These are phyloP conservation scores for Meripilus lineatus DNA, from an alignment of 1,284 basidiomycete species.

Conservation along the genomic window DNA sequence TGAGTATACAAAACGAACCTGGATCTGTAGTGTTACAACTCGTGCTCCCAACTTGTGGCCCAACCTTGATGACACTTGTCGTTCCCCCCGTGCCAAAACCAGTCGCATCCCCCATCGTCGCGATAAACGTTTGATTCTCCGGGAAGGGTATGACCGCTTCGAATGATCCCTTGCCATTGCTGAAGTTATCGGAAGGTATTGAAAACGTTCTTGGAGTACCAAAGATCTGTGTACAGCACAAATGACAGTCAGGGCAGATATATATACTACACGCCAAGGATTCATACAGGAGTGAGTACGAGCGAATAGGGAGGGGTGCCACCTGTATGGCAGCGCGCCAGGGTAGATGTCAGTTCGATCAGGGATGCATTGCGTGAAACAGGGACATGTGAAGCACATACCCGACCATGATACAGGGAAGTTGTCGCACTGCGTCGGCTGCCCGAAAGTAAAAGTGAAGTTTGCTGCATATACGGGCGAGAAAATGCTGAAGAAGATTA, in stretches of 20 bases:
- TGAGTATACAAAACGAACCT: slow-evolving; percentile 24
- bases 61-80: slow-evolving; percentile 47
- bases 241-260: slow-evolving; percentile 3
- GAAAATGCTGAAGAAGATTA: slow-evolving; percentile 20
- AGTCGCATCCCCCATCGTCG: slow-evolving; percentile 68
- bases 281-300: slow-evolving; percentile 52
- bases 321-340: slow-evolving; percentile 42
- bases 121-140: slow-evolving; percentile 38
- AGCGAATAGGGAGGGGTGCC: slow-evolving; percentile 60
- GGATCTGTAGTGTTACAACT: slow-evolving; percentile 49
- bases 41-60: slow-evolving; percentile 36
- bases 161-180: slow-evolving; percentile 51
- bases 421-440: slow-evolving; percentile 56
- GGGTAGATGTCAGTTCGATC: slow-evolving; percentile 3
- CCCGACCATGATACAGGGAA: slow-evolving; percentile 61
- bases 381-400: slow-evolving; percentile 32
- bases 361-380: not conserved
- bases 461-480: slow-evolving; percentile 30
- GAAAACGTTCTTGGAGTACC: slow-evolving; percentile 48
- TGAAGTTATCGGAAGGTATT: slow-evolving; percentile 52
- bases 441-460: slow-evolving; percentile 48
- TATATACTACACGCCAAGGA: no score
- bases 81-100: slow-evolving; percentile 65
- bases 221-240: slow-evolving; percentile 35
- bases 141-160: slow-evolving; percentile 39